A percentile compares a stretch with the other conserved stretches of the same genome.
Conservation (phyloP, 352 stramenopile species). For the Phytopythium cucurbitacearum region DNA sequence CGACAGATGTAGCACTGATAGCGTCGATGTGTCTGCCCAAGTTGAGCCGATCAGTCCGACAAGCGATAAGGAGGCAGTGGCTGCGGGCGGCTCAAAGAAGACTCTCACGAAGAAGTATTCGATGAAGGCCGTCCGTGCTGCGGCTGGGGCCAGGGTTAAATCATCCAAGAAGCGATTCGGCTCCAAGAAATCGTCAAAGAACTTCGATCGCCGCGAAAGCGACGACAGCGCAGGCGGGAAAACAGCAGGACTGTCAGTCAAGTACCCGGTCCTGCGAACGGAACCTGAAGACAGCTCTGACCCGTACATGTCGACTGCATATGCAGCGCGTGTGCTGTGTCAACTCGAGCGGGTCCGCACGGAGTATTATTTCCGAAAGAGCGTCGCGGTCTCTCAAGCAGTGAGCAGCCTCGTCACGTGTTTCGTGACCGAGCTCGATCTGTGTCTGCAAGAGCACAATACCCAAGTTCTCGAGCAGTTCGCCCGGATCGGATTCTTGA, state of each 20-base stretch:
- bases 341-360: conserved; percentile 69
- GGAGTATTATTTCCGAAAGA: conserved; percentile 84
- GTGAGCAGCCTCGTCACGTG: conserved; percentile 78
- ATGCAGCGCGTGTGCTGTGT: conserved; percentile 57
- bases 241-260: conserved; percentile 18
- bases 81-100: conserved; percentile 12
- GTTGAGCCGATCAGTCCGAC: conserved; percentile 11
- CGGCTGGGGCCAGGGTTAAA: conserved; percentile 51
- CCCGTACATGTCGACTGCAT: conserved; percentile 43
- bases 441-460: conserved; percentile 63
- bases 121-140: conserved; percentile 50
- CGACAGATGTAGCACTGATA: conserved; percentile 21
- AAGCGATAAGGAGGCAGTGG: conserved; percentile 9
- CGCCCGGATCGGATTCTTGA: conserved; percentile 74
- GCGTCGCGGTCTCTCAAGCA: conserved; percentile 76
- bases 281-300: conserved; percentile 58
- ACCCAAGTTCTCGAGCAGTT: conserved; percentile 64
- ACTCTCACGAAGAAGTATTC: conserved; percentile 49
- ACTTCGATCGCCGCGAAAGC: conserved; percentile 36
- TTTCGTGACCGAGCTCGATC: conserved; percentile 74
- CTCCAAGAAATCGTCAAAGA: conserved; percentile 34
- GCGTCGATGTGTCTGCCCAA: conserved; percentile 9
- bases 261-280: conserved; percentile 66
- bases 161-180: conserved; percentile 38
- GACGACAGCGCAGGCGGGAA: conserved; percentile 23